Evolutionary conservation across 208 protist species (phyloP), one percentile per base, ranked within the genome.

Genomic region (Crithidia brevicula): DNA sequence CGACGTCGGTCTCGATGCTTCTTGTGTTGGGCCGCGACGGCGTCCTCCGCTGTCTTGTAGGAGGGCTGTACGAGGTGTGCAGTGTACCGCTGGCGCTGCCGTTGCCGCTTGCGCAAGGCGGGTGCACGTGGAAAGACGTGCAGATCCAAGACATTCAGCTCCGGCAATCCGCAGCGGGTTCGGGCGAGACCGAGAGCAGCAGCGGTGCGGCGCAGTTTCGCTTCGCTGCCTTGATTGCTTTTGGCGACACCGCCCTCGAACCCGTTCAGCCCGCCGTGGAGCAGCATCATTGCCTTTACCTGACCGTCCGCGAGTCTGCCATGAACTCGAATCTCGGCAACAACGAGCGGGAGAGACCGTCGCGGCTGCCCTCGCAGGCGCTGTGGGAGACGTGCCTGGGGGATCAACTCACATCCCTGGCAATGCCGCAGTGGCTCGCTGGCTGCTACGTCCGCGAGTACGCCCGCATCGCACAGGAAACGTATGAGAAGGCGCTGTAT

Each of bases 1-100:
- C 31, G 10, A 40, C 25, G 20, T 47, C 64, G 15, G 75, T 85
- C 0, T 72, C 82, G 10, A 27, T 91, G 34, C 69, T 93, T 5
- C 45, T 86, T 13, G 56, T 93, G 4, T 47, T 93, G 22, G 83
- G 83, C 54, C 57, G 61, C 16, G 50, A 56, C n/a, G 88, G 88
- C n/a, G 47, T 58, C 9, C 34, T 93, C 28, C 79, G 78, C 67
- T 74, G 82, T 45, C 52, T 91, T 9, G 72, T 81, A 23, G 85
- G 84, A 46, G 88, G 88, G 13, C 72, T 93, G 11, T 82, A 81
- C 53, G 88, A 93, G 71, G 80, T 88, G 23, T 59, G 49, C 45
- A 50, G 68, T 15, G 18, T 77, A 23, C 30, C 22, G 1, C 31
- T 86, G 23, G 46, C 68, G 18, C 56, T 80, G 15, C 82, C 74